Evolutionary conservation across 306 rosid genomes (phyloP), one percentile per base, ranked within the genome.

Genomic region (cucumber (Cucumis sativus)): DNA sequence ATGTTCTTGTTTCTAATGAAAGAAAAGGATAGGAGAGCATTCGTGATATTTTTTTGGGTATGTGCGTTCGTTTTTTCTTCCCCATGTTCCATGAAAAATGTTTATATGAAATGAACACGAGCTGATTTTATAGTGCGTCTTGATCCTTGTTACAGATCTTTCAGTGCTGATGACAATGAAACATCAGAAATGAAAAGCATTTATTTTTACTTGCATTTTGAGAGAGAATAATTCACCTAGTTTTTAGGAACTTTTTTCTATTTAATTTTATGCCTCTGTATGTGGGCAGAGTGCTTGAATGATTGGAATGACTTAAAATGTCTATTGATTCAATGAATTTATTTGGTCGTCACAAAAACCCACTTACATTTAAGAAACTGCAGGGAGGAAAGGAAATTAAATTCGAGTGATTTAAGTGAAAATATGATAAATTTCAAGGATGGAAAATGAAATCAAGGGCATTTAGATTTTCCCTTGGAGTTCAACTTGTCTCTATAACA

Each of bases 401-500:
- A 43, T 70, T 70, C 20, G 3, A 70, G 75, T 70, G 75, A 69
- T 3, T 69, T 37, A 68, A 23, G 39, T 69, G 74, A 41, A 14
- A 69, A 43, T 20, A 47, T 47, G 58, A 45, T 1, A 30, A 11
- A 52, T 74, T 30, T 52, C 13, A 35, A 74, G 49, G 56, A 47
- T 13, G 59, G 23, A 71, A 71, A 21, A 15, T 37, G 69, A 17
- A 41, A 74, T 60, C 15, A 83, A 62, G 83, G 86, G 45, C 86
- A 83, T 21, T 83, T 83, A 15, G 86, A 45, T 49, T 61, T 52
- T 23, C 86, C 86, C 80, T 79, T 83, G 57, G 86, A 79, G 81
- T 79, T 83, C 83, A 74, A 66, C 77, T 33, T 75, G 85, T 83
- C 85, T 35, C 80, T 76, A 28, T 83, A 83, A 63, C 85, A 83